Evolutionary conservation across 2,329 filamentous ascomycete species (phyloP).

Genomic region (Talaromyces islandicus): DNA sequence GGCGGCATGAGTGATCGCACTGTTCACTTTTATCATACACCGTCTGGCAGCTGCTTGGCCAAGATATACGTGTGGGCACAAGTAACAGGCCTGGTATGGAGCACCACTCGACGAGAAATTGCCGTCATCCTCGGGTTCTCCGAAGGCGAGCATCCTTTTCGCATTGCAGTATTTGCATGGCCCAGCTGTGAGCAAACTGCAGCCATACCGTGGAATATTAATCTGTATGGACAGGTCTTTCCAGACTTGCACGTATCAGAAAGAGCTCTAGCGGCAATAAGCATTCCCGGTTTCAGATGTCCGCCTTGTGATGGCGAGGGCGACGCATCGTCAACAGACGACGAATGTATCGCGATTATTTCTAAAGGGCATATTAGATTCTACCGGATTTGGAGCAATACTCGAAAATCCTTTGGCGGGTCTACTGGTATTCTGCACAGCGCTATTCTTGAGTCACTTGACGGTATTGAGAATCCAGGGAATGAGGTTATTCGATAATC

Average conservation of each 20-base stretch:
- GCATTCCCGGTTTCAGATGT: constrained; percentile 6
- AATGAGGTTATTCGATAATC: constrained; percentile 61
- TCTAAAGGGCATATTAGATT: constrained; percentile 93
- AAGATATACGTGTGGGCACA: constrained; percentile 90
- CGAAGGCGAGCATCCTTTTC: constrained; percentile 71
- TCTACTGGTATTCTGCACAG: constrained; percentile 66
- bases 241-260: constrained; percentile 1
- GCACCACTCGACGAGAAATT: constrained; percentile 76
- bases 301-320: constrained; percentile 4
- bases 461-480: constrained; percentile 61
- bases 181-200: constrained; percentile 82
- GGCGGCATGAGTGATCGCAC: constrained; percentile 91
- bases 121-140: constrained; percentile 91
- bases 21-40: constrained; percentile 91
- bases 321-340: constrained; percentile 40
- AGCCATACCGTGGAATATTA: constrained; percentile 75
- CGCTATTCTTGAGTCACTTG: constrained; percentile 74
- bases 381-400: constrained; percentile 83
- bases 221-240: constrained; percentile 16
- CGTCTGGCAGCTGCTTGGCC: constrained; percentile 74
- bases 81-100: constrained; percentile 90
- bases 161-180: constrained; percentile 93
- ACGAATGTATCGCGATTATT: constrained; percentile 85
- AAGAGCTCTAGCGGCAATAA: constrained; percentile 5
- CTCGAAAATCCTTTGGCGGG: constrained; percentile 48